phyloP scores from a whole-genome alignment of 1,139 yeast species.

The Nakaseomyces sp. region DNA sequence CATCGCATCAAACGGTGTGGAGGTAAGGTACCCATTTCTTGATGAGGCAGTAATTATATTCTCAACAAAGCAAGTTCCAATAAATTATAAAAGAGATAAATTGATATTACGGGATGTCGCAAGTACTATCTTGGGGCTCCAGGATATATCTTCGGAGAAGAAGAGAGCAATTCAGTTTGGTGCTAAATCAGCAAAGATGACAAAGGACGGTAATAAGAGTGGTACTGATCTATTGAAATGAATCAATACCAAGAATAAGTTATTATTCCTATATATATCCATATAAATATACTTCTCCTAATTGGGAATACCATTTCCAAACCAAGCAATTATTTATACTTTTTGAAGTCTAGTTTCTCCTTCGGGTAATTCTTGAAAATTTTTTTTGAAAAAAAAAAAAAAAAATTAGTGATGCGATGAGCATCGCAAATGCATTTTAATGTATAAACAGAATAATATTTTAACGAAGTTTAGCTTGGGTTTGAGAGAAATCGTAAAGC shows the following conservation, averaged over 20 bases:
- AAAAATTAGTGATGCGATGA: not conserved
- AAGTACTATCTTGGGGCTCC: constrained; percentile 36
- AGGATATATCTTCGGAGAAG: constrained; percentile 59
- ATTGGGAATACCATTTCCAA: no score
- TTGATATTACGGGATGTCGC: constrained; percentile 60
- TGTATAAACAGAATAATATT: no score
- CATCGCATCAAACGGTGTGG: constrained; percentile 79
- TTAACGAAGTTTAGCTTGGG: no score
- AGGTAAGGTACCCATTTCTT: constrained; percentile 79
- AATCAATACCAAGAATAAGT: no score
- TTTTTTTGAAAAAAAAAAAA: not conserved
- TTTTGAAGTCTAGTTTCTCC: not conserved
- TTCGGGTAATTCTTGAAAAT: not conserved
- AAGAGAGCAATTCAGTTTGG: constrained; percentile 97
- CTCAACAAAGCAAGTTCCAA: constrained; percentile 43
- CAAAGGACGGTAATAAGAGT: constrained; percentile 31
- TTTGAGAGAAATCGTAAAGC: no score
- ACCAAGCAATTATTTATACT: no score
- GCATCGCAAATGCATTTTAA: constrained; percentile 1
- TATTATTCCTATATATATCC: no score
- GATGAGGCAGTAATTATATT: constrained; percentile 53
- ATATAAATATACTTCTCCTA: no score
- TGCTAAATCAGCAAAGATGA: constrained; percentile 84
- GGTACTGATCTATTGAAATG: constrained; percentile 31
- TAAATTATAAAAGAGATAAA: constrained; percentile 54